These are phyloP conservation scores for Dryas drummondii DNA, from an alignment of 306 rosid species.

Conservation along the genomic window DNA sequence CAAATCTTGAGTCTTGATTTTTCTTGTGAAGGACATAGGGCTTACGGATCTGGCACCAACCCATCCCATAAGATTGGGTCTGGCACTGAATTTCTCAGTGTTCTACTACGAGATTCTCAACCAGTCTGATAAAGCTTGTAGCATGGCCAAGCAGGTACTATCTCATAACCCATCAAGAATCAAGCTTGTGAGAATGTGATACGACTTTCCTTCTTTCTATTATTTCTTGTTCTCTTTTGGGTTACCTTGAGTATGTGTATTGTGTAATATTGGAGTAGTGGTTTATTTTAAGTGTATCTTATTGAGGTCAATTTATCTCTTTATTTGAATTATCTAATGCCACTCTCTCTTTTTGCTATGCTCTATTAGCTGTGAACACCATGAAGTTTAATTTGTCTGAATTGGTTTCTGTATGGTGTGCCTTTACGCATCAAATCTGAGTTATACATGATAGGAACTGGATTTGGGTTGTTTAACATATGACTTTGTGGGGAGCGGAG, in stretches of 20 bases:
- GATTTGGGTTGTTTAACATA: not conserved
- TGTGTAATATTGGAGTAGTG: no score
- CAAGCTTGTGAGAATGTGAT: not conserved
- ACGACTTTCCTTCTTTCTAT: not conserved
- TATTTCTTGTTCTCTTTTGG: not conserved
- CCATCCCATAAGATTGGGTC: slow-evolving; percentile 78
- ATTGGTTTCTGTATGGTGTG: not conserved
- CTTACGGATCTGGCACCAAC: slow-evolving; percentile 65
- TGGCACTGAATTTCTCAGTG: slow-evolving; percentile 73
- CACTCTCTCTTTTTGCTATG: not conserved
- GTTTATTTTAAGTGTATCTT: no score
- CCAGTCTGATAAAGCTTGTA: slow-evolving; percentile 76
- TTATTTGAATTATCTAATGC: not conserved
- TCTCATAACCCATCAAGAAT: not conserved
- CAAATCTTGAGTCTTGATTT: slow-evolving; percentile 6
- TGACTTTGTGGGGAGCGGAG: not conserved
- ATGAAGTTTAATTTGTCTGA: not conserved
- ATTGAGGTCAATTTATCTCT: no score
- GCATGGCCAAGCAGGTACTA: slow-evolving; percentile 76
- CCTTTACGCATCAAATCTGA: not conserved
- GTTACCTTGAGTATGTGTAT: not conserved
- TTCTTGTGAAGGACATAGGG: slow-evolving; percentile 51
- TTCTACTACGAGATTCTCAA: slow-evolving; percentile 79
- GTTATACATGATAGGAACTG: not conserved
- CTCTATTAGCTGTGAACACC: not conserved